Percentiles rank a stretch among this genome's conserved stretches.
Evolutionary conservation across 2,329 filamentous ascomycete genomes (phyloP).

Genomic region (Penicillium sp.): DNA sequence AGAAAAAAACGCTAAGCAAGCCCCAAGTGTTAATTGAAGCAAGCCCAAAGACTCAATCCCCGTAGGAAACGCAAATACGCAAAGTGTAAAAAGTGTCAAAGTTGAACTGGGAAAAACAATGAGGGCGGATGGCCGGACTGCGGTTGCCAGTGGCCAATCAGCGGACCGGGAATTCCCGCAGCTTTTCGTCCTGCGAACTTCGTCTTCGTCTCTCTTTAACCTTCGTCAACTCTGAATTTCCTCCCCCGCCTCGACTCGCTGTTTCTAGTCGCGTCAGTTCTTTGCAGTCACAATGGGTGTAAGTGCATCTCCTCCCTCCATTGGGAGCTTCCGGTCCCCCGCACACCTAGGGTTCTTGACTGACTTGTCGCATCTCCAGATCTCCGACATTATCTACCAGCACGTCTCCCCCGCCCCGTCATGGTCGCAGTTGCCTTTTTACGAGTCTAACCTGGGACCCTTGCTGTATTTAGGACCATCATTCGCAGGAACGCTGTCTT

Average conservation of each 20-base stretch:
- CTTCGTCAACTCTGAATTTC: slow-evolving; percentile 12
- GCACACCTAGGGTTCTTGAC: slow-evolving; percentile 19
- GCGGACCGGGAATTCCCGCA: slow-evolving; percentile 37
- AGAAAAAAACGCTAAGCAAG: neutral
- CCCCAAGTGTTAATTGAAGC: too few species aligned
- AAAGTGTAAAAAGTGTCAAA: neutral
- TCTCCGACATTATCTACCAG: slow-evolving; percentile 57
- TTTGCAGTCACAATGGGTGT: slow-evolving; percentile 51
- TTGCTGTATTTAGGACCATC: slow-evolving; percentile 58
- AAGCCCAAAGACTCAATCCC: slow-evolving; percentile 1
- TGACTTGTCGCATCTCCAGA: slow-evolving; percentile 35
- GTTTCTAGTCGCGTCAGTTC: slow-evolving; percentile 16
- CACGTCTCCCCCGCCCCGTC: slow-evolving; percentile 40
- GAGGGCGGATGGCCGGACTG: slow-evolving; percentile 25
- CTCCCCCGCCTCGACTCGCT: slow-evolving; percentile 8
- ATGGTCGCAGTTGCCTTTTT: slow-evolving; percentile 15
- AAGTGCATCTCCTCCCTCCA: slow-evolving; percentile 7
- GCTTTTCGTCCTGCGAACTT: slow-evolving; percentile 31
- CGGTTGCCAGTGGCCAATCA: slow-evolving; percentile 31
- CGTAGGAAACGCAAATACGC: slow-evolving; percentile 1
- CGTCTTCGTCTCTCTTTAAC: slow-evolving; percentile 27
- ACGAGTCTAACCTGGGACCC: slow-evolving; percentile 15
- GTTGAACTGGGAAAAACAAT: slow-evolving; percentile 7
- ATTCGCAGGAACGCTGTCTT: slow-evolving; percentile 86
- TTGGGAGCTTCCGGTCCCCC: neutral